Percentiles rank a stretch among this genome's conserved stretches.
These are phyloP conservation scores for Alternaria angustiovoidea DNA, from an alignment of 2,329 filamentous ascomycete species.

Conservation along the genomic window DNA sequence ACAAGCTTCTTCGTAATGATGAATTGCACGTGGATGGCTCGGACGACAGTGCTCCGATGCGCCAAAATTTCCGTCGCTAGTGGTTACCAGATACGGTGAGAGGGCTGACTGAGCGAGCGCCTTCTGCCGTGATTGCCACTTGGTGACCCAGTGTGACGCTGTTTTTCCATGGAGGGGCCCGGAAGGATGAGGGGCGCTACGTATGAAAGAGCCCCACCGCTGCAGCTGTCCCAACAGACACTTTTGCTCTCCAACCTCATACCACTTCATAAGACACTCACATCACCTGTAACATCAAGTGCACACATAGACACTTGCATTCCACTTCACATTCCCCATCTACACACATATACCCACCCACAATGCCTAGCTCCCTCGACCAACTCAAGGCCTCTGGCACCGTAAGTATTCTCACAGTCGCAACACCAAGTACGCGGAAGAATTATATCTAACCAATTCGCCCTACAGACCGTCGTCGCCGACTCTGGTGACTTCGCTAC, in stretches of 20 bases:
- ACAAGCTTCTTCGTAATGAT: background rate
- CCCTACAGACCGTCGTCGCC: conserved; percentile 82
- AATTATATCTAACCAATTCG: conserved; percentile 15
- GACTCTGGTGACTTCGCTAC: conserved; percentile 88
- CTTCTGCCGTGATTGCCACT: conserved; percentile 33
- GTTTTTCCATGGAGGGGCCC: conserved; percentile 38
- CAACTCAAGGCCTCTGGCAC: conserved; percentile 98
- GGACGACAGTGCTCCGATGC: conserved; percentile 31
- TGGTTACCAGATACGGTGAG: conserved; percentile 1
- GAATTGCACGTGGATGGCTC: conserved; percentile 17
- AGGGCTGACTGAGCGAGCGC: background rate
- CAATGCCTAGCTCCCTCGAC: conserved; percentile 89
- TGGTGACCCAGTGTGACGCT: conserved; percentile 50
- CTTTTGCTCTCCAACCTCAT: conserved; percentile 25
- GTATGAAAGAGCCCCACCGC: conserved; percentile 30
- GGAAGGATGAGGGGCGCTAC: conserved; percentile 23
- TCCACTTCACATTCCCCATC: conserved; percentile 22
- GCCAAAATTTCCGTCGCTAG: conserved; percentile 13
- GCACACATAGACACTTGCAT: conserved; percentile 6
- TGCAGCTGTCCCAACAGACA: conserved; percentile 20
- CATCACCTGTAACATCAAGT: conserved; percentile 12
- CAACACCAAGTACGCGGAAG: conserved; percentile 14
- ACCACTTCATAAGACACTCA: conserved; percentile 10
- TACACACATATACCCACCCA: conserved; percentile 19
- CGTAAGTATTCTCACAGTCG: conserved; percentile 66